Conservation (phyloP, 2,329 filamentous ascomycete species). For the Elsinoe perseae region DNA sequence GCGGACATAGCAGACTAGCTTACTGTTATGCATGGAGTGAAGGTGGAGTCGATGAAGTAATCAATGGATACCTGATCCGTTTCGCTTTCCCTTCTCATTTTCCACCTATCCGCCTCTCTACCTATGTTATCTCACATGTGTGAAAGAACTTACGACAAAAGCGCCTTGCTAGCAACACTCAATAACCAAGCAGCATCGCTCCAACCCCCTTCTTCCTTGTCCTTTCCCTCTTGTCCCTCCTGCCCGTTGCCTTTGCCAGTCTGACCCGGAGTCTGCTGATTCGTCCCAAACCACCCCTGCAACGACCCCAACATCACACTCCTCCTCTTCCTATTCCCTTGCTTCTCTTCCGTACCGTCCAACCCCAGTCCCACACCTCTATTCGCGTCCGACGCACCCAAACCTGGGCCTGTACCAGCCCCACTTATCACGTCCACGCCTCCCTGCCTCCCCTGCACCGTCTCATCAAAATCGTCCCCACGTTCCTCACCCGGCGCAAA, state of each 20-base stretch:
- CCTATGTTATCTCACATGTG: too few species aligned
- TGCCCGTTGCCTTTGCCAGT: constrained; percentile 30
- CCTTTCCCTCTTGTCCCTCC: constrained; percentile 27
- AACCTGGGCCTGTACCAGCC: too few species aligned
- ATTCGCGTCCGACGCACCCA: too few species aligned
- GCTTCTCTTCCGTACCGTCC: constrained; percentile 21
- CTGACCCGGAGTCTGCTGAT: constrained; percentile 44
- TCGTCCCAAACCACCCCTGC: constrained; percentile 50
- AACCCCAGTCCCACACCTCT: too few species aligned
- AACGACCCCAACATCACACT: constrained; percentile 24
- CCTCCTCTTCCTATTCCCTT: constrained; percentile 25
- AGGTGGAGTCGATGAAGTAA: too few species aligned
- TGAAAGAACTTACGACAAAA: constrained; percentile 25
- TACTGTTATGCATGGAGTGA: too few species aligned
- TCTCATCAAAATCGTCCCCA: neutral
- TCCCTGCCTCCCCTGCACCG: constrained; percentile 33
- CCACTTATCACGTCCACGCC: constrained; percentile 23
- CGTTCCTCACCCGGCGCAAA: constrained; percentile 34
- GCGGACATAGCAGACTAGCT: too few species aligned
- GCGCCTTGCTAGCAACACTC: constrained; percentile 44
- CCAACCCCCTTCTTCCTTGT: constrained; percentile 43
- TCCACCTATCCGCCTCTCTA: too few species aligned
- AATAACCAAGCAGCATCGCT: constrained; percentile 52
- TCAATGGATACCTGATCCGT: too few species aligned
- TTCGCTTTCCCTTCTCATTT: too few species aligned